phyloP scores from a whole-genome alignment of 176 grass and related monocot species.

The Bolboschoenus planiculmis region DNA sequence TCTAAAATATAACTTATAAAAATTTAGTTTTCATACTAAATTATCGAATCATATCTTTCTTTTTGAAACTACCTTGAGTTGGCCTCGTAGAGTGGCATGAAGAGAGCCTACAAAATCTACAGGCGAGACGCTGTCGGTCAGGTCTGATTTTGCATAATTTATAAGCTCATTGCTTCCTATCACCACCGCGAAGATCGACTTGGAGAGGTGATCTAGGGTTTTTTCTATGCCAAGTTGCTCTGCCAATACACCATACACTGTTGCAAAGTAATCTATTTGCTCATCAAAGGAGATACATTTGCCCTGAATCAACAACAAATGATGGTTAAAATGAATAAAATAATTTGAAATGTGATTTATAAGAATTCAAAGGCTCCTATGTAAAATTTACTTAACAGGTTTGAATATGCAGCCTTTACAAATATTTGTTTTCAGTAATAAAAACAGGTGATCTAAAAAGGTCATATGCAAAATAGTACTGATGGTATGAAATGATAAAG shows the following conservation, averaged over 20 bases:
- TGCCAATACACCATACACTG: conserved; percentile 30
- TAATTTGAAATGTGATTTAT: not conserved
- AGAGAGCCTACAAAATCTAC: conserved; percentile 45
- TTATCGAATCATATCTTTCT: not conserved
- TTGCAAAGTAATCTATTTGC: conserved; percentile 60
- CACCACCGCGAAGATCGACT: conserved; percentile 57
- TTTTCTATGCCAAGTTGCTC: conserved; percentile 37
- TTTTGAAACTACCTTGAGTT: conserved; percentile 42
- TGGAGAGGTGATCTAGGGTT: conserved; percentile 36
- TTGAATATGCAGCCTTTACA: too few relatives aligned
- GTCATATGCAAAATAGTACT: not conserved
- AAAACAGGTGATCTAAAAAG: too few relatives aligned
- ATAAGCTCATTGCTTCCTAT: conserved; percentile 93
- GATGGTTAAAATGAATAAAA: not conserved
- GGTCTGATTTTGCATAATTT: conserved; percentile 46
- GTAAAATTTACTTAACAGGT: not conserved
- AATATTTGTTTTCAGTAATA: too few relatives aligned
- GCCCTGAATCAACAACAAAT: conserved; percentile 17
- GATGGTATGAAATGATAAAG: not conserved
- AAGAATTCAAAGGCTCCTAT: not conserved
- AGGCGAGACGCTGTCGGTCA: not conserved
- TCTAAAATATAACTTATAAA: not conserved
- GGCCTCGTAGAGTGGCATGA: conserved; percentile 33
- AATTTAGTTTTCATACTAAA: not conserved
- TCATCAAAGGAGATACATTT: conserved; percentile 61